phyloP scores from a whole-genome alignment of 2,329 filamentous ascomycete species.

The Huntiella savannae region DNA sequence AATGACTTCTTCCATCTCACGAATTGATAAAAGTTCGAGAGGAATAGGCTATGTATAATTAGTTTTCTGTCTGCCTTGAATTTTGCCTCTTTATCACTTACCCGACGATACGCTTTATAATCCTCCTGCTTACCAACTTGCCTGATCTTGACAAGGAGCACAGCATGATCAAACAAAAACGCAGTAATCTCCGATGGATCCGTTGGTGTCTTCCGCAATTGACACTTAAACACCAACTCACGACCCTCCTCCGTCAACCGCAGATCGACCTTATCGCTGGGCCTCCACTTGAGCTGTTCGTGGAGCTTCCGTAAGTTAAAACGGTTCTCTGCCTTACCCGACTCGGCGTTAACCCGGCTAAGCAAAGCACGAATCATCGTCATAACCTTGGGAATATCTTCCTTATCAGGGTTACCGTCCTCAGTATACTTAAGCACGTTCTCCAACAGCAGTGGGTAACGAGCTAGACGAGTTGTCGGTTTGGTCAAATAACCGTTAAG shows the following conservation, averaged over 20 bases:
- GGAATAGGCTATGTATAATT: conserved; percentile 52
- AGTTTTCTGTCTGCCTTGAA: not conserved
- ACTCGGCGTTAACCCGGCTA: conserved; percentile 78
- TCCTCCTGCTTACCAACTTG: conserved; percentile 85
- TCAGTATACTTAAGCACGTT: conserved; percentile 84
- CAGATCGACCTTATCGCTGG: conserved; percentile 78
- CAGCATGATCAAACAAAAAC: conserved; percentile 90
- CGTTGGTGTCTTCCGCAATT: conserved; percentile 78
- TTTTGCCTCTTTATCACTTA: conserved; percentile 17
- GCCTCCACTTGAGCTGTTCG: conserved; percentile 75
- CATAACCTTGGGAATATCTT: conserved; percentile 81
- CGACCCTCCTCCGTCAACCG: conserved; percentile 87
- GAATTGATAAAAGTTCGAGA: conserved; percentile 76
- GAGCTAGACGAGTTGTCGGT: conserved; percentile 81
- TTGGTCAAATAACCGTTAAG: conserved; percentile 96
- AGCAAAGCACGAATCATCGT: conserved; percentile 72
- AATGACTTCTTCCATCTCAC: conserved; percentile 93
- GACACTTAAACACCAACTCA: conserved; percentile 84
- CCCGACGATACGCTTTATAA: conserved; percentile 75
- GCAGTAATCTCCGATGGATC: conserved; percentile 81
- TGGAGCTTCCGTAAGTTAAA: conserved; percentile 90
- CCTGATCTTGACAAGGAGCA: conserved; percentile 80
- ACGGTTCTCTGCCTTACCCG: conserved; percentile 90
- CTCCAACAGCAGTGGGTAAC: conserved; percentile 82
- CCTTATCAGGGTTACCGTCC: conserved; percentile 61